A percentile compares a stretch with the other conserved stretches of the same genome.
Evolutionary conservation across 495 filamentous ascomycete species (phyloP).

Genomic region (Venustampulla echinocandica): DNA sequence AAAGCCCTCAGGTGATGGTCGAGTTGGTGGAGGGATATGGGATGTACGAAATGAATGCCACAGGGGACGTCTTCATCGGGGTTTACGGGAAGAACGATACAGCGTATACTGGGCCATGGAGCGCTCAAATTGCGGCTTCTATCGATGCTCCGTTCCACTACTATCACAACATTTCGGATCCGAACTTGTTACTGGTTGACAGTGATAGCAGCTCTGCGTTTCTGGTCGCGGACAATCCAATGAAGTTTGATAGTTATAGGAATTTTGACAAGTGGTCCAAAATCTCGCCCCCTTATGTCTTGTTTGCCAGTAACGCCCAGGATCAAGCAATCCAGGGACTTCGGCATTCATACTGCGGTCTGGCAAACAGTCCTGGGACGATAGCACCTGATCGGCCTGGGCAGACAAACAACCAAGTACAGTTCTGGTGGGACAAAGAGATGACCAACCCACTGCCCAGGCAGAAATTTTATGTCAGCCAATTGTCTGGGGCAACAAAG

Average conservation of each 20-base stretch:
- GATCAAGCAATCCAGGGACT: slow-evolving; percentile 55
- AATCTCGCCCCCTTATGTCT: slow-evolving; percentile 53
- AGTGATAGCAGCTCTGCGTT: slow-evolving; percentile 70
- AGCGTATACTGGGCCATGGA: slow-evolving; percentile 47
- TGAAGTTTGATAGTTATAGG: slow-evolving; percentile 36
- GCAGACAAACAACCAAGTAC: slow-evolving; percentile 34
- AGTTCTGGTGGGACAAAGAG: slow-evolving; percentile 57
- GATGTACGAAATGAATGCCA: slow-evolving; percentile 42
- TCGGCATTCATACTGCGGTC: slow-evolving; percentile 64
- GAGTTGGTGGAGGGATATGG: slow-evolving; percentile 53
- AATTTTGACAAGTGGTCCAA: slow-evolving; percentile 48
- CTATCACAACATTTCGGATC: slow-evolving; percentile 24
- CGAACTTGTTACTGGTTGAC: slow-evolving; percentile 64
- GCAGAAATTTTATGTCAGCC: slow-evolving; percentile 76
- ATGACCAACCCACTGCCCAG: slow-evolving; percentile 56
- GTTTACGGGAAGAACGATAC: slow-evolving; percentile 56
- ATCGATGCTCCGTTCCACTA: slow-evolving; percentile 63
- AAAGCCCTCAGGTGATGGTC: slow-evolving; percentile 33
- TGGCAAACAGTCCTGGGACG: slow-evolving; percentile 54
- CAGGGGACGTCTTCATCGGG: slow-evolving; percentile 61
- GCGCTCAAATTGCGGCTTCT: slow-evolving; percentile 76
- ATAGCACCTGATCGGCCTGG: slow-evolving; percentile 33
- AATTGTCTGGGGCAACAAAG: slow-evolving; percentile 56
- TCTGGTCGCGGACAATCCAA: slow-evolving; percentile 63
- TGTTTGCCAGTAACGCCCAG: slow-evolving; percentile 68